Evolutionary conservation across 2,329 filamentous ascomycete species (phyloP).

Genomic region (Xylariaceae sp.): DNA sequence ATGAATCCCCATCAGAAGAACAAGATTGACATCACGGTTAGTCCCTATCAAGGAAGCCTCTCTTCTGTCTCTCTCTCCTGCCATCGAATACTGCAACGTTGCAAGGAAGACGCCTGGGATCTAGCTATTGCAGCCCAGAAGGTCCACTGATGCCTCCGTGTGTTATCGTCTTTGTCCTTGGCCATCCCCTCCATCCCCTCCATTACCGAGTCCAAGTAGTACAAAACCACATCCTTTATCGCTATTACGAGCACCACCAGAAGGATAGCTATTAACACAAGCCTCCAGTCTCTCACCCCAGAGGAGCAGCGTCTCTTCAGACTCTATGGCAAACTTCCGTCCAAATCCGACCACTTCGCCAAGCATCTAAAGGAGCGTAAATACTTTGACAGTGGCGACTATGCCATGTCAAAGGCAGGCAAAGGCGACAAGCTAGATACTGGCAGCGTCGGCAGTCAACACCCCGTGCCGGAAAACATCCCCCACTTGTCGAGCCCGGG

Average conservation of each 20-base stretch:
- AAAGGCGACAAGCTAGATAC: slow-evolving; percentile 93
- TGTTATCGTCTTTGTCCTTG: slow-evolving; percentile 11
- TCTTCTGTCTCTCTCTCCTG: background rate
- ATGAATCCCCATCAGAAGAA: slow-evolving; percentile 99
- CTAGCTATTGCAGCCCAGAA: no score
- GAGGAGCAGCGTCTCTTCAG: slow-evolving; percentile 97
- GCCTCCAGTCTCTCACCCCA: slow-evolving; percentile 71
- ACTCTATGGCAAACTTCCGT: slow-evolving; percentile 95
- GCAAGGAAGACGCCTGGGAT: background rate
- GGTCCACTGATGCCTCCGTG: background rate
- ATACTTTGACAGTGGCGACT: slow-evolving; percentile 96
- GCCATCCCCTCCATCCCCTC: background rate
- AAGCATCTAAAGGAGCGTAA: slow-evolving; percentile 99
- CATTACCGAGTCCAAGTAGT: background rate
- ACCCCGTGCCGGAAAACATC: slow-evolving; percentile 92
- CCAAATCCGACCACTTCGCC: slow-evolving; percentile 91
- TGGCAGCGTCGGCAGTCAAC: slow-evolving; percentile 87
- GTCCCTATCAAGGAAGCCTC: slow-evolving; percentile 34
- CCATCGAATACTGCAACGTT: background rate
- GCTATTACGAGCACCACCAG: background rate
- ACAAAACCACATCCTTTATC: background rate
- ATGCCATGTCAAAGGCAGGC: slow-evolving; percentile 93
- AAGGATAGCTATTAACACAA: slow-evolving; percentile 2
- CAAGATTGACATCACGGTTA: slow-evolving; percentile 92
- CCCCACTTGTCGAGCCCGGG: slow-evolving; percentile 74